A percentile compares a stretch with the other conserved stretches of the same genome.
phyloP scores from a whole-genome alignment of 1,284 basidiomycete species.

The Pascua guehoae region DNA sequence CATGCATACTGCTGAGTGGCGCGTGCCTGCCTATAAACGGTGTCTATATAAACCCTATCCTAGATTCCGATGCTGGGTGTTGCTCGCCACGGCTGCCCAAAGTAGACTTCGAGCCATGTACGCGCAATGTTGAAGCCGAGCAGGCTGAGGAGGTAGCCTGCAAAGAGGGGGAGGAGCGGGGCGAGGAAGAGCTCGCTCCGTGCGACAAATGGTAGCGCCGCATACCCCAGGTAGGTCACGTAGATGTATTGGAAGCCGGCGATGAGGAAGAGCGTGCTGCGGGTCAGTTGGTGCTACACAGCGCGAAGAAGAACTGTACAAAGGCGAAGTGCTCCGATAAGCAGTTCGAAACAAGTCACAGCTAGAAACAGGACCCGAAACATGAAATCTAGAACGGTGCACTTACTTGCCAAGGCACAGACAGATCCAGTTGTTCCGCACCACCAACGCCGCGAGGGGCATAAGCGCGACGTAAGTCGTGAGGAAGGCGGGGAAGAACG shows the following conservation, averaged over 20 bases:
- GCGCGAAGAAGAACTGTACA: background rate
- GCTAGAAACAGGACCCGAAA: too few species aligned
- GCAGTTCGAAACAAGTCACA: too few species aligned
- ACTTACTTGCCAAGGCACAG: conserved; percentile 77
- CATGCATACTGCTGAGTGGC: too few species aligned
- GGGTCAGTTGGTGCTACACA: background rate
- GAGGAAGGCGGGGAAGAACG: conserved; percentile 88
- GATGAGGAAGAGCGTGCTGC: conserved; percentile 70
- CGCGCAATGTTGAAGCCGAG: conserved; percentile 85
- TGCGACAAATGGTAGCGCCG: conserved; percentile 85
- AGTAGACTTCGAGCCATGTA: conserved; percentile 71
- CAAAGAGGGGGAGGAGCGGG: conserved; percentile 77
- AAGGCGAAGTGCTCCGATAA: too few species aligned
- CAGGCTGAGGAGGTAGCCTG: conserved; percentile 75
- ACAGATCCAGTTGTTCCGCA: conserved; percentile 83
- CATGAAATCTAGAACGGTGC: background rate
- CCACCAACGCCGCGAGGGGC: conserved; percentile 73
- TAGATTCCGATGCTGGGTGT: too few species aligned
- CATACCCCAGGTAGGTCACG: conserved; percentile 79
- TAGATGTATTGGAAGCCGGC: conserved; percentile 84
- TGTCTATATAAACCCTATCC: too few species aligned
- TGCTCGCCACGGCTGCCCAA: conserved; percentile 53
- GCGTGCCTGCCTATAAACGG: too few species aligned
- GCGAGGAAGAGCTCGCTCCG: conserved; percentile 80
- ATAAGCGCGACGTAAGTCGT: conserved; percentile 81